Evolutionary conservation across 108 stramenopile genomes (phyloP).

Genomic region (Skeletonema potamos): DNA sequence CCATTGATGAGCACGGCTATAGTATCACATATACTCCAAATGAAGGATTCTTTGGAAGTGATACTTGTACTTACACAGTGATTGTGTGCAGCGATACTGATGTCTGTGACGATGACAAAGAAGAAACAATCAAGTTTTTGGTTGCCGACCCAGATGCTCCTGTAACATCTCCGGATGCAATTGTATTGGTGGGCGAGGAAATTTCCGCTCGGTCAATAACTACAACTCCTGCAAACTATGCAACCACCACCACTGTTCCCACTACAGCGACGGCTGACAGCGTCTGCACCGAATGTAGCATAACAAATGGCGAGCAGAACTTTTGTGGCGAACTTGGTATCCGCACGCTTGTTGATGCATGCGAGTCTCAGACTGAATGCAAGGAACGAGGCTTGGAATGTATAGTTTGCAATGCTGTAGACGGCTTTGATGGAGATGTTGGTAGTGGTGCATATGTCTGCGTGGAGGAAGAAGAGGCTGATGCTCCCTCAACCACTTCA

Average conservation of each 20-base stretch:
- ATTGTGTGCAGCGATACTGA: background rate
- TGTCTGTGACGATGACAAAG: background rate
- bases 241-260: too few relatives aligned
- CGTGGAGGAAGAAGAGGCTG: background rate
- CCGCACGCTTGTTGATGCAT: background rate
- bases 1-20: background rate
- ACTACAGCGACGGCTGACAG: background rate
- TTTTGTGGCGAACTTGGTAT: background rate
- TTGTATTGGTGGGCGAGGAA: background rate
- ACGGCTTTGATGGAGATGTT: background rate
- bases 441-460: background rate
- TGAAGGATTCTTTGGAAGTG: background rate
- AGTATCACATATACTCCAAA: background rate
- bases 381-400: background rate
- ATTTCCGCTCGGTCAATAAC: too few relatives aligned
- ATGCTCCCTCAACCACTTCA: background rate
- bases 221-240: too few relatives aligned
- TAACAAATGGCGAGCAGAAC: background rate
- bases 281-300: background rate
- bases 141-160: background rate
- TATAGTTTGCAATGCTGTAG: background rate
- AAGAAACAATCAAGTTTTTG: background rate
- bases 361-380: background rate
- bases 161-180: background rate
- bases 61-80: background rate